Evolutionary conservation across 106 monocot species (phyloP), one percentile per base, ranked within the genome.

Genomic region (Phalaenopsis equestris): DNA sequence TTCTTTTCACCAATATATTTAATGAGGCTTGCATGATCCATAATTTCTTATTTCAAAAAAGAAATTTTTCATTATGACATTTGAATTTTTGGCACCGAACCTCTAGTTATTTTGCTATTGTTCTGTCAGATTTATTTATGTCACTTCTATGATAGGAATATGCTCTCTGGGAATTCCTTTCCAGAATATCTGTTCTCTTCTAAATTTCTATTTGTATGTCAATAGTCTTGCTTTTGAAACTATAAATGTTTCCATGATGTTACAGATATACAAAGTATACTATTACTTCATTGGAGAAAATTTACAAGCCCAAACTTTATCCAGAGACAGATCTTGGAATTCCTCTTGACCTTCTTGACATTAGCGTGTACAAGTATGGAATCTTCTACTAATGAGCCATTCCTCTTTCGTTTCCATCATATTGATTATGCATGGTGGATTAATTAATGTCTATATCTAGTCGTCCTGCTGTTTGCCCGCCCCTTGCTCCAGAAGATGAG

Each of bases 311-410:
- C 17, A 89, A 90, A 84, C 90, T 94, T 84, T 89, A 85, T 84
- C 76, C 83, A 49, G 93, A 93, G 45, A 86, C 79, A 79, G 98
- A 98, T 84, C 94, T 98, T 79, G 98, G 98, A 48, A 91, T 98
- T 77, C 98, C 98, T 79, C 98, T 98, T 81, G 98, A 98, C 78
- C 82, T 98, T 78, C 89, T 98, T 78, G 98, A 98, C 64, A 82
- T 94, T 70, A 89, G 90, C 56, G 83, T 92, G 47, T 98, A 94
- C 89, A 92, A 92, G 97, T 97, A 92, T 82, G 68, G 68, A 65
- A 84, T 41, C 7, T 30, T 75, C 38, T 61, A 57, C 41, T 72
- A 10, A 21, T 23, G 23, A 36, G 21, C 10, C 39, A n/a, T 47
- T 24, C 9, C 17, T 41, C 18, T 70, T 65, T 61, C 46, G 4